These are phyloP conservation scores for Clathrus columnatus DNA, from an alignment of 768 basidiomycete species.

Conservation along the genomic window DNA sequence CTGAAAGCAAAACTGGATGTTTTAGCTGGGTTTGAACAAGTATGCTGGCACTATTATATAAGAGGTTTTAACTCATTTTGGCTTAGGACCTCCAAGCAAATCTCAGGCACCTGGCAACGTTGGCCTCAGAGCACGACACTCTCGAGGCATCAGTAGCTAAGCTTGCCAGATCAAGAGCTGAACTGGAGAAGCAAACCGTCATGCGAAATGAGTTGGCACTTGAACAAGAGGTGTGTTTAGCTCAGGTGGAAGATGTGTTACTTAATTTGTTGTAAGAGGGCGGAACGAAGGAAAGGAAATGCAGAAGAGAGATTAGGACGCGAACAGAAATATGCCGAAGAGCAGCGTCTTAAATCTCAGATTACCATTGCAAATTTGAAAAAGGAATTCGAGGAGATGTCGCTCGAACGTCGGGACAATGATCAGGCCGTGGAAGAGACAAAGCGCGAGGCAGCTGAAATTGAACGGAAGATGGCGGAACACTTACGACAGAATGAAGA, in stretches of 20 bases:
- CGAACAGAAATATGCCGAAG: conserved; percentile 70
- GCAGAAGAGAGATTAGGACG: conserved; percentile 78
- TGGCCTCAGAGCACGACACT: conserved; percentile 56
- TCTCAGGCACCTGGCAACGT: conserved; percentile 66
- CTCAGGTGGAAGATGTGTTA: neutral
- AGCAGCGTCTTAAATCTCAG: conserved; percentile 65
- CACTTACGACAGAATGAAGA: conserved; percentile 65
- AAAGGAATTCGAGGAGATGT: conserved; percentile 73
- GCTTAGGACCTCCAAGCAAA: conserved; percentile 61
- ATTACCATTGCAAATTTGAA: conserved; percentile 69
- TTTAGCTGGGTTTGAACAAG: conserved; percentile 69
- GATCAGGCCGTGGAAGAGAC: conserved; percentile 74
- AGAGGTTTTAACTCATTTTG: conserved; percentile 8
- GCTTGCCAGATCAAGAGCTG: conserved; percentile 57
- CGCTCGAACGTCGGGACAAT: conserved; percentile 63
- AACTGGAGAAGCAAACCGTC: conserved; percentile 63
- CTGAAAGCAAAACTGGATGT: conserved; percentile 66
- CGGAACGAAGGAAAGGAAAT: conserved; percentile 70
- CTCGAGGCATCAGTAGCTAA: conserved; percentile 62
- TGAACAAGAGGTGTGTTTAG: conserved; percentile 50
- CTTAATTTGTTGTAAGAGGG: conserved; percentile 41
- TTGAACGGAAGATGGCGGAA: conserved; percentile 68
- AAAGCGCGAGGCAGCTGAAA: conserved; percentile 56
- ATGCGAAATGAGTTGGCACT: conserved; percentile 62
- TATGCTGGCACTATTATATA: conserved; percentile 18